phyloP scores from a whole-genome alignment of 192 early-diverging fungal genomes.

The Umbelopsis isabellina region DNA sequence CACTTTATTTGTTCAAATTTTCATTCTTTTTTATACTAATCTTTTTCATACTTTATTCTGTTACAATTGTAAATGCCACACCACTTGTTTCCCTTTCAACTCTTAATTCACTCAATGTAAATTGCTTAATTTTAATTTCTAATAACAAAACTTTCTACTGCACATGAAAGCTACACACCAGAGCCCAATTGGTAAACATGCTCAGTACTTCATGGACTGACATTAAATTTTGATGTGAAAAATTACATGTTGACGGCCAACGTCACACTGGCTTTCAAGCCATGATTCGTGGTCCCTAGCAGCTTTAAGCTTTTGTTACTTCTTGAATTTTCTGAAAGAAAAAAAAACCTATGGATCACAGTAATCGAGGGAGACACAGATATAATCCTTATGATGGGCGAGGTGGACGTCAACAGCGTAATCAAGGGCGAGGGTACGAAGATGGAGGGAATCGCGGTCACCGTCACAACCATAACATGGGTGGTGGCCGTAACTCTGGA shows the following conservation, averaged over 20 bases:
- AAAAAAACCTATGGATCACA: slow-evolving; percentile 4
- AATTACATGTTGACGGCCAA: too few relatives aligned
- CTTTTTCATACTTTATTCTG: background rate
- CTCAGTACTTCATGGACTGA: background rate
- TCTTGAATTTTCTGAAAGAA: too few relatives aligned
- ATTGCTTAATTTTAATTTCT: slow-evolving; percentile 9
- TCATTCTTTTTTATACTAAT: background rate
- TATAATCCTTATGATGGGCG: slow-evolving; percentile 15
- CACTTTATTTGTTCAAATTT: too few relatives aligned
- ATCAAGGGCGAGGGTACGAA: background rate
- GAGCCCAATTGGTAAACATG: too few relatives aligned
- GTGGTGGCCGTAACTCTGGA: background rate
- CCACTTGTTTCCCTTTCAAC: background rate
- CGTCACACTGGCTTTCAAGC: too few relatives aligned
- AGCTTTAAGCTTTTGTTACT: too few relatives aligned
- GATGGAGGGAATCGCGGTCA: slow-evolving; percentile 1
- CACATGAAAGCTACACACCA: background rate
- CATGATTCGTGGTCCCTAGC: too few relatives aligned
- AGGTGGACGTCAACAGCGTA: slow-evolving; percentile 14
- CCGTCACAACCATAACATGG: background rate
- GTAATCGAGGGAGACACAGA: slow-evolving; percentile 20
- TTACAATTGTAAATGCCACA: slow-evolving; percentile 8
- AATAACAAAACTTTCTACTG: background rate
- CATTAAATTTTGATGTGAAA: too few relatives aligned
- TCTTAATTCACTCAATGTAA: slow-evolving; percentile 5